These are phyloP conservation scores for Candida michaelii DNA, from an alignment of 805 yeast species.

Conservation along the genomic window DNA sequence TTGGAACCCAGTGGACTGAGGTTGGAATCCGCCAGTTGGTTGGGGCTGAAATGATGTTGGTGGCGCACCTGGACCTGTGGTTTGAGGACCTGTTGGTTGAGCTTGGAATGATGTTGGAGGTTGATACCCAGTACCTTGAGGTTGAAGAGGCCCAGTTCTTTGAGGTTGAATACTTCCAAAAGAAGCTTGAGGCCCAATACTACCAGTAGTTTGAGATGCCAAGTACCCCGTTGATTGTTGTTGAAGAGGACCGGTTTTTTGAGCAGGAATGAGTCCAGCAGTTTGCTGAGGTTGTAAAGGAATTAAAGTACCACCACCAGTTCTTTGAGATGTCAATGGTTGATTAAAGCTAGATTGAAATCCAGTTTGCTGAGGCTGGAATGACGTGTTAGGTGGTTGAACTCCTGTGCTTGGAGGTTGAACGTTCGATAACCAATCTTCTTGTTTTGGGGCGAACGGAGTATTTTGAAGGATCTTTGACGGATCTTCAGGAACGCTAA, in stretches of 20 bases:
- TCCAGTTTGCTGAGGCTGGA: no score
- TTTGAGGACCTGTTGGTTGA: conserved; percentile 22
- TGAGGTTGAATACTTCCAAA: conserved; percentile 62
- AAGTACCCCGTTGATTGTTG: conserved; percentile 16
- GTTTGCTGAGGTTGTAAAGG: conserved; percentile 67
- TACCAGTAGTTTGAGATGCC: conserved; percentile 20
- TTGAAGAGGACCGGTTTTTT: conserved; percentile 37
- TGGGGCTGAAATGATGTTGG: conserved; percentile 19
- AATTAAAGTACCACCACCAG: conserved; percentile 46
- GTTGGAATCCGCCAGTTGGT: conserved; percentile 20
- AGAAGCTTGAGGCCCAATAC: conserved; percentile 16
- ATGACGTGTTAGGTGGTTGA: conserved; percentile 44
- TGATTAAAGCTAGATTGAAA: no score
- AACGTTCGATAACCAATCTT: conserved; percentile 35
- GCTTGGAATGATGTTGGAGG: conserved; percentile 14
- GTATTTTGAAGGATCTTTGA: conserved; percentile 40
- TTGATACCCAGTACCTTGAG: conserved; percentile 40
- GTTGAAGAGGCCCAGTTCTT: conserved; percentile 55
- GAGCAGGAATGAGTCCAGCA: conserved; percentile 58
- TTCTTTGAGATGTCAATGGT: conserved; percentile 37
- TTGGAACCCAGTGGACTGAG: conserved; percentile 25
- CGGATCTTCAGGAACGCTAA: conserved; percentile 66
- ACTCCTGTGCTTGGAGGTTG: conserved; percentile 14
- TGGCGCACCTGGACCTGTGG: not conserved
- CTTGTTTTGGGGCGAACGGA: conserved; percentile 35